A percentile compares a stretch with the other conserved stretches of the same genome.
These are phyloP conservation scores for Aspergillus cavernicola DNA, from an alignment of 495 filamentous ascomycete genomes.

Conservation along the genomic window DNA sequence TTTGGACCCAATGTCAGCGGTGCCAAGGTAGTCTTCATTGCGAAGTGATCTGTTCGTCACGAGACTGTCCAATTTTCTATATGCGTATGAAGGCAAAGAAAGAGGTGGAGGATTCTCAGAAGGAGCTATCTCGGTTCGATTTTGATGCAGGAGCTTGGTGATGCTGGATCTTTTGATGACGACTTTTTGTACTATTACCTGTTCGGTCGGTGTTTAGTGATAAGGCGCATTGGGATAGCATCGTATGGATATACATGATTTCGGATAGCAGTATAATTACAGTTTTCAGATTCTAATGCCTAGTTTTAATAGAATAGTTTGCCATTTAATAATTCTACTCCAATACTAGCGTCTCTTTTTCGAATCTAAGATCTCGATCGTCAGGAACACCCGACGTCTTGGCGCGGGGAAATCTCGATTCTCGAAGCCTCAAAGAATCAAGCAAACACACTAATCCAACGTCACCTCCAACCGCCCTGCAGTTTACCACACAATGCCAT, in stretches of 20 bases:
- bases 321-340: no score
- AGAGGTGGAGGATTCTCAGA: conserved; percentile 91
- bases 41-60: conserved; percentile 94
- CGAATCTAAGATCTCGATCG: no score
- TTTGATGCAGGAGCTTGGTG: conserved; percentile 65
- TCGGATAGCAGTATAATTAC: no score
- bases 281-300: no score
- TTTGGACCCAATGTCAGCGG: conserved; percentile 98
- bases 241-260: not conserved
- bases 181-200: not conserved
- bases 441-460: not conserved
- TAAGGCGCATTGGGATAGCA: conserved; percentile 12
- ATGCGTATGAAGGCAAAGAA: conserved; percentile 99
- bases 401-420: not conserved
- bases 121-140: conserved; percentile 89
- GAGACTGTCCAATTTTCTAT: conserved; percentile 98
- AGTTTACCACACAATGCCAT: conserved; percentile 1
- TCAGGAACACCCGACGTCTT: not conserved
- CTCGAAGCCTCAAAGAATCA: not conserved
- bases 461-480: not conserved
- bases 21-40: conserved; percentile 97
- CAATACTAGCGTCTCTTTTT: no score
- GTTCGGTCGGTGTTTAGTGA: conserved; percentile 6
- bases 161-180: conserved; percentile 8
- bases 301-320: no score